Evolutionary conservation across 2,329 filamentous ascomycete genomes (phyloP), one percentile per base, ranked within the genome.

Genomic region (Fusarium begoniae): DNA sequence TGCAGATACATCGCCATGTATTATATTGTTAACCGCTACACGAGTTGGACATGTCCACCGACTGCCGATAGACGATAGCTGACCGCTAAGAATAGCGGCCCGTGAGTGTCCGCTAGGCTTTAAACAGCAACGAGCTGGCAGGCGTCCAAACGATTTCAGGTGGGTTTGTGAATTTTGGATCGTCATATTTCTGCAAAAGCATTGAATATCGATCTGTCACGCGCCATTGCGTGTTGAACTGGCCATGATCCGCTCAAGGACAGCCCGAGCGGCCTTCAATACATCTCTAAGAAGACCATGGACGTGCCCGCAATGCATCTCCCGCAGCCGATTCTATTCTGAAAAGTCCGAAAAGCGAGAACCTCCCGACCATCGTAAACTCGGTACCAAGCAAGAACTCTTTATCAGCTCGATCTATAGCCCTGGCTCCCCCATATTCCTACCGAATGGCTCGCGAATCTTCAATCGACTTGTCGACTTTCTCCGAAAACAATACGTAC

Each of bases 381-480:
- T 92, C 66, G 90, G 87, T 54, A 75, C 88, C 57, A 86, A 90
- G 67, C 94, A 96, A 77, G 90, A 93, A 76, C 89, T 97, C 44
- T 97, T 96, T 82, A 93, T 90, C 43, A 94, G 90, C 20, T 95
- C 94, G 4, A 81, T 88, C 43, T 95, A 95, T 81, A 96, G 93
- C 78, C 94, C 95, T 6, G 94, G 94, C 3, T 96, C 94, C 22
- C 94, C 94, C 7, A 90, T 97, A 17, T 94, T 97, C 78, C 88
- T 95, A 11, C 94, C 94, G 28, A 92, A 94, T 79, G 95, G 95
- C 73, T 88, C 94, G 2, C 90, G 91, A 65, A 90, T 97, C 76
- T 95, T 97, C 85, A 95, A 96, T 80, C 92, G 94, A 62, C 89
- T 97, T 28, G 90, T 94, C 68, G 88, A 92, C 48, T 97, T 96